These are phyloP conservation scores for Peronospora destructor DNA, from an alignment of 352 stramenopile species.

Conservation along the genomic window DNA sequence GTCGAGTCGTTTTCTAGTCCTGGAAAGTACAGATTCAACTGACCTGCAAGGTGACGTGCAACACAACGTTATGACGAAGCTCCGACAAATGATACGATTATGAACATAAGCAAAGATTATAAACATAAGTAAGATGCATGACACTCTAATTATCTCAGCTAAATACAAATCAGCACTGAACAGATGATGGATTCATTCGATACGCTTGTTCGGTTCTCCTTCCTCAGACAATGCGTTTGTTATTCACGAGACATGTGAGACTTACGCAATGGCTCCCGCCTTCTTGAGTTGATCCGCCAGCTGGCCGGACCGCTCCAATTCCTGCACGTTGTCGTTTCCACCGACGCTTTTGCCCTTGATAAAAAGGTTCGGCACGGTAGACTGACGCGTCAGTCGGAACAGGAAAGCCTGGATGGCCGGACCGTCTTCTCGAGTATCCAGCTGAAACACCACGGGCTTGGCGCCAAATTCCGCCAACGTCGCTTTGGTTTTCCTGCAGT, in stretches of 20 bases:
- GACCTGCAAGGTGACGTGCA: no score
- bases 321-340: constrained; percentile 91
- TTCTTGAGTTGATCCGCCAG: constrained; percentile 84
- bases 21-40: no score
- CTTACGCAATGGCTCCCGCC: constrained; percentile 47
- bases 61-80: no score
- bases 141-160: background rate
- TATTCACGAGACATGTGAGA: constrained; percentile 1
- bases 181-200: constrained; percentile 16
- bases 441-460: constrained; percentile 64
- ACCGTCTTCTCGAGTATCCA: constrained; percentile 84
- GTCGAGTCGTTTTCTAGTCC: no score
- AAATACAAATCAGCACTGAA: constrained; percentile 1
- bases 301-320: constrained; percentile 79
- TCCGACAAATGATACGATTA: background rate
- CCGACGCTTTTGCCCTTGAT: constrained; percentile 93
- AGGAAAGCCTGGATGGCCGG: constrained; percentile 89
- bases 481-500: constrained; percentile 83
- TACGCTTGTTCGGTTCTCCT: background rate
- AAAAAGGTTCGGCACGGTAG: constrained; percentile 97
- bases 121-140: background rate
- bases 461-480: constrained; percentile 49
- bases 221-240: constrained; percentile 2
- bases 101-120: background rate
- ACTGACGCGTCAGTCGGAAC: constrained; percentile 87